Percentiles rank a stretch among this genome's conserved stretches.
phyloP scores from a whole-genome alignment of 768 basidiomycete genomes.

The Amanita rimosa region DNA sequence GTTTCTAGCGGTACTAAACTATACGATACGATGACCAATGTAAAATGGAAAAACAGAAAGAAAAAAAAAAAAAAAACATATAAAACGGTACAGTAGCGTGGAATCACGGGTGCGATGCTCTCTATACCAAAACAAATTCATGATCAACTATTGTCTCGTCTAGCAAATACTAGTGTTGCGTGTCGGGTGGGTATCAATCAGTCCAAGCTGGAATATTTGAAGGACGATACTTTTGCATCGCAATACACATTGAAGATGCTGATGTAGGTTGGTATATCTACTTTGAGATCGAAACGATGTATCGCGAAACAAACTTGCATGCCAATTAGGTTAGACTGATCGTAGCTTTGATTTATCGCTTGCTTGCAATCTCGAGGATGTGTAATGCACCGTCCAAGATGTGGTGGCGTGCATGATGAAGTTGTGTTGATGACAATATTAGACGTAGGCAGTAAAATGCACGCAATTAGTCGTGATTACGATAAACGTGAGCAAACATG shows the following conservation, averaged over 20 bases:
- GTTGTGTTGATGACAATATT: not conserved
- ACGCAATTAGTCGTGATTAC: slow-evolving; percentile 13
- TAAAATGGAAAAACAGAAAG: not conserved
- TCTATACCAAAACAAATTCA: slow-evolving; percentile 25
- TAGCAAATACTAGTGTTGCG: not conserved
- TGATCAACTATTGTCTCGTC: slow-evolving; percentile 22
- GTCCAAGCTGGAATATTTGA: slow-evolving; percentile 21
- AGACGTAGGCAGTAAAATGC: not conserved
- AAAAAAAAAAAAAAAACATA: not conserved
- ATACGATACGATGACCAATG: not conserved
- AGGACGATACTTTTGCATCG: slow-evolving; percentile 12
- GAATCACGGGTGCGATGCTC: slow-evolving; percentile 34
- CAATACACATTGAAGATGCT: slow-evolving; percentile 15
- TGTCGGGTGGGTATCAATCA: slow-evolving; percentile 15
- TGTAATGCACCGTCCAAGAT: slow-evolving; percentile 3
- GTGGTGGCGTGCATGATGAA: not conserved
- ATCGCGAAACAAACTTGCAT: slow-evolving; percentile 8
- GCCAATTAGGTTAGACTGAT: slow-evolving; percentile 1
- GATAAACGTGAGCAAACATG: slow-evolving; percentile 7
- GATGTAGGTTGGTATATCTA: not conserved
- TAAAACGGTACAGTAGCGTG: slow-evolving; percentile 6
- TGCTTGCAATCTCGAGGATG: not conserved
- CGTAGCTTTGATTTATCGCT: not conserved
- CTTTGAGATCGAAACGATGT: not conserved
- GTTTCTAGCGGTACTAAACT: not conserved